A percentile compares a stretch with the other conserved stretches of the same genome.
Evolutionary conservation across 257 asterid genomes (phyloP).

Genomic region (Primulina eburnea): DNA sequence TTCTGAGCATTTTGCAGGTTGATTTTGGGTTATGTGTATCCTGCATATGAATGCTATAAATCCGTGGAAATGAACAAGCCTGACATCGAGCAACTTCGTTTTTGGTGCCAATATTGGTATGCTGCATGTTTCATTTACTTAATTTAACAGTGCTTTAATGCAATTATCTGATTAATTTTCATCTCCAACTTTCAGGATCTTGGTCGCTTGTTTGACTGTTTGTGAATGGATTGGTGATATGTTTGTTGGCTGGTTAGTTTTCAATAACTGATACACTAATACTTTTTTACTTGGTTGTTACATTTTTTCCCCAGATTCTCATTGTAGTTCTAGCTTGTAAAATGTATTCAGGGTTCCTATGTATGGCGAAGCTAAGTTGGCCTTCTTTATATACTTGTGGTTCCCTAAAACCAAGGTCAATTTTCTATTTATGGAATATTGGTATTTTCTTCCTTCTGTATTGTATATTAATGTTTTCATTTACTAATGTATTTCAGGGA

Average conservation of each 20-base stretch:
- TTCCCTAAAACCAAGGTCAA: constrained; percentile 86
- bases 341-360: constrained; percentile 72
- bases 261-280: constrained; percentile 16
- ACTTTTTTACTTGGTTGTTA: background rate
- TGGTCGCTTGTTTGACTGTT: constrained; percentile 78
- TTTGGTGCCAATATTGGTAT: constrained; percentile 98
- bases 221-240: constrained; percentile 77
- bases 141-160: constrained; percentile 12
- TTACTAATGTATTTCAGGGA: constrained; percentile 59
- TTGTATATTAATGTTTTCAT: background rate
- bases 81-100: constrained; percentile 77
- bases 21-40: constrained; percentile 85
- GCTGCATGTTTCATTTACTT: background rate
- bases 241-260: constrained; percentile 71
- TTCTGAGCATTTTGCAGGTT: constrained; percentile 48
- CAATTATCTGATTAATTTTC: constrained; percentile 19
- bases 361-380: constrained; percentile 98
- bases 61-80: constrained; percentile 90
- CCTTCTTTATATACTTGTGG: constrained; percentile 92
- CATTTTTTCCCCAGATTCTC: background rate
- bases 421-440: constrained; percentile 17
- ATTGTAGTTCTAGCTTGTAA: constrained; percentile 7
- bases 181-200: constrained; percentile 52
- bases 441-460: constrained; percentile 8
- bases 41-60: constrained; percentile 87